Conservation (phyloP, 208 protist genomes). For the Phytomonas sp. region DNA sequence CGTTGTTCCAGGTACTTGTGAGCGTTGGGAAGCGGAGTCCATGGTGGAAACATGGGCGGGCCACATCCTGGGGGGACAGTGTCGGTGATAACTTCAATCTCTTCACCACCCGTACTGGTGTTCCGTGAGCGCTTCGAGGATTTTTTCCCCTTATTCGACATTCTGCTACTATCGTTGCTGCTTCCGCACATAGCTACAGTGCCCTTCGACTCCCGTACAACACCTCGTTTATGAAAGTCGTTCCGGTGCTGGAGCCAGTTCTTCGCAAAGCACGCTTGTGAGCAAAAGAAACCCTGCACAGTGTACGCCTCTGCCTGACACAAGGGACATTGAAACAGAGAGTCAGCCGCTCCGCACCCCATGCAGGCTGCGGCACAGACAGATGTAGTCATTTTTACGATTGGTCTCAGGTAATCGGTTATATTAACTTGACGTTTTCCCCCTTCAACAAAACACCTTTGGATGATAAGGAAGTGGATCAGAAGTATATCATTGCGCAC, state of each 20-base stretch:
- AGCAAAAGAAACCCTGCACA: conserved; percentile 73
- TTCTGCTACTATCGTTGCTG: conserved; percentile 5
- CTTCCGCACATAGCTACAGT: conserved; percentile 2
- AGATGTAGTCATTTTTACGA: neutral
- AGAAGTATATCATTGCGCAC: neutral
- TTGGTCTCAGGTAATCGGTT: neutral
- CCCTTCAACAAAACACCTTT: neutral
- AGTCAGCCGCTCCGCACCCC: conserved; percentile 40
- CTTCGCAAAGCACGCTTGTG: conserved; percentile 72
- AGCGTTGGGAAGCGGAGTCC: conserved; percentile 27
- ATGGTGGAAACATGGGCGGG: conserved; percentile 12
- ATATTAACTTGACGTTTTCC: neutral
- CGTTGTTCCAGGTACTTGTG: conserved; percentile 10
- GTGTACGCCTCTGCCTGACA: conserved; percentile 61
- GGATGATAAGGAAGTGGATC: neutral
- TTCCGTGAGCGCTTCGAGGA: conserved; percentile 17
- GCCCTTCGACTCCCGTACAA: conserved; percentile 40
- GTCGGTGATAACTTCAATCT: neutral
- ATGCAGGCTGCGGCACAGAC: conserved; percentile 21
- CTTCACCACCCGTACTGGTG: conserved; percentile 1
- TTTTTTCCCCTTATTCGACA: conserved; percentile 4
- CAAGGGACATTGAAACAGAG: conserved; percentile 73
- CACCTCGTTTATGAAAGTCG: conserved; percentile 55
- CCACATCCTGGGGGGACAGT: neutral
- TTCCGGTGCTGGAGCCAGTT: conserved; percentile 73